Evolutionary conservation across 306 rosid species (phyloP), one percentile per base, ranked within the genome.

Genomic region (Albizia julibrissin): DNA sequence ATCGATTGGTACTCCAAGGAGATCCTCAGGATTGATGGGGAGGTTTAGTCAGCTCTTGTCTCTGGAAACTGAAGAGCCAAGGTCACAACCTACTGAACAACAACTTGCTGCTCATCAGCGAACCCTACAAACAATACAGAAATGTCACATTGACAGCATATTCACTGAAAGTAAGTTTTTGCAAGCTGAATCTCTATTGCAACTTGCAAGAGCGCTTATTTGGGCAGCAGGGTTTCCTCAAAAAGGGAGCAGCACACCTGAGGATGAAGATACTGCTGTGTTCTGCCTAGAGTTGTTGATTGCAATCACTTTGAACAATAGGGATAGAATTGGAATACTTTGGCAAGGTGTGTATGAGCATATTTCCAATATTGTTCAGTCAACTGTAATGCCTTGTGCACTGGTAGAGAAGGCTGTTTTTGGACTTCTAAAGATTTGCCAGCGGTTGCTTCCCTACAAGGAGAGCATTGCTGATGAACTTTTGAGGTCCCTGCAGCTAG

Each of bases 341-440:
- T 96, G 99, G 99, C 99, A 88, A 78, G 96, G 98, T 79, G 99
- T 96, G 62, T 96, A 93, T 62, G 99, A 96, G 82, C 98, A 96
- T 90, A 91, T 96, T 87, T 82, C 94, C 65, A 92, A 82, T 76
- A 96, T 93, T 85, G 99, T 96, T 83, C 99, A 93, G 91, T 91
- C 97, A 77, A 96, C 97, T 59, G 89, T 96, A 77, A 93, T 93
- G 97, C 98, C 97, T 34, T 86, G 92, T 84, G 93, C 99, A 68
- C 88, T 93, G 86, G 99, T 96, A 77, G 99, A 96, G 72, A 96
- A 96, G 88, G 98, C 99, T 66, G 98, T 96, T 85, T 96, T 93
- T 84, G 99, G 99, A 80, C 94, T 96, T 65, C 91, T 96, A 18
- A 87, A 94, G 72, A 93, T 96, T 65, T 96, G 99, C 90, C 99